Conservation (phyloP, 1,284 basidiomycete genomes). For the Tylopilus sp. region DNA sequence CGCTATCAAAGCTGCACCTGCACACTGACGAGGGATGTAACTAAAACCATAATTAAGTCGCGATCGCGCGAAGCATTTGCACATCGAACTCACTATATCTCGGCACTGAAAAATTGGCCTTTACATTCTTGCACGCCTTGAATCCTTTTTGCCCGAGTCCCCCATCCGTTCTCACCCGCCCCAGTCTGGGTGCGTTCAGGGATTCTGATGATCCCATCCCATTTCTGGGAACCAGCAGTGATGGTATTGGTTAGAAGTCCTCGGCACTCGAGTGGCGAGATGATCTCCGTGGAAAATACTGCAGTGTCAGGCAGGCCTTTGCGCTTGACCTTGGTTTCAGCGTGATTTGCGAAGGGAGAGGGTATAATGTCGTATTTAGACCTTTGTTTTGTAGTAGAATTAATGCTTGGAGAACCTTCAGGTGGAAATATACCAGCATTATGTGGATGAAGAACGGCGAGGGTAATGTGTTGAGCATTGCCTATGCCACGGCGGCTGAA, state of each 20-base stretch:
- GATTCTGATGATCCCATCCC: slow-evolving; percentile 48
- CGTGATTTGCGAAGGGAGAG: slow-evolving; percentile 13
- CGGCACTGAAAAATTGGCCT: slow-evolving; percentile 41
- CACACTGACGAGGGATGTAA: slow-evolving; percentile 46
- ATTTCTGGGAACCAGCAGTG: slow-evolving; percentile 34
- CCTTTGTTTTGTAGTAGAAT: slow-evolving; percentile 16
- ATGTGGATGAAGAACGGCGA: slow-evolving; percentile 45
- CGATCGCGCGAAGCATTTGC: background rate
- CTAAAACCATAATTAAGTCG: slow-evolving; percentile 29
- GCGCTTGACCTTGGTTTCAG: slow-evolving; percentile 8
- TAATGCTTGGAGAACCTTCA: slow-evolving; percentile 13
- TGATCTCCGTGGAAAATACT: slow-evolving; percentile 35
- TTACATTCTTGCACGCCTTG: slow-evolving; percentile 29
- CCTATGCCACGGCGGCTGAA: slow-evolving; percentile 42
- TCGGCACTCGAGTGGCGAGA: slow-evolving; percentile 39
- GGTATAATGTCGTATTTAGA: slow-evolving; percentile 12
- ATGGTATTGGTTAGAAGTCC: slow-evolving; percentile 42
- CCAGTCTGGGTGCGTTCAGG: slow-evolving; percentile 30
- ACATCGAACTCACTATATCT: slow-evolving; percentile 40
- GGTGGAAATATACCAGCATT: slow-evolving; percentile 39
- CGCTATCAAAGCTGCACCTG: slow-evolving; percentile 46
- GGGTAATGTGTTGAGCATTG: slow-evolving; percentile 36
- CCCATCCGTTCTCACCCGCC: slow-evolving; percentile 20
- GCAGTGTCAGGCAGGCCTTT: slow-evolving; percentile 13
- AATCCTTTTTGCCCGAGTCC: slow-evolving; percentile 25